Percentiles rank a stretch among this genome's conserved stretches.
Evolutionary conservation across 805 yeast species (phyloP).

Genomic region (Nakazawaea ambrosiae): DNA sequence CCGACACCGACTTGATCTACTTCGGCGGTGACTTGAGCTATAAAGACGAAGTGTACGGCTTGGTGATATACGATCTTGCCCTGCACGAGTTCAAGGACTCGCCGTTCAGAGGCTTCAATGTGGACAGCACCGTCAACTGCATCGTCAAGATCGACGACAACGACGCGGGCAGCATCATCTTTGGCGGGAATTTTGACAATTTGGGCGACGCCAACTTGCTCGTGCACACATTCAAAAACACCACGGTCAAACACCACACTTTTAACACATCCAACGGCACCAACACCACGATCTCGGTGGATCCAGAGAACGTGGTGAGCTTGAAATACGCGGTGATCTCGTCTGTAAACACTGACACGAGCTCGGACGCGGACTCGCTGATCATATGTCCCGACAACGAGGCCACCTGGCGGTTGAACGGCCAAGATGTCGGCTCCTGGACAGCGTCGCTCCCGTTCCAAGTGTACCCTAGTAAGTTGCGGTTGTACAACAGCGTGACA

Average conservation of each 20-base stretch:
- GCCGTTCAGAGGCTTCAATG: constrained; percentile 74
- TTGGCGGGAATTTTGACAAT: constrained; percentile 71
- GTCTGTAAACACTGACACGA: constrained; percentile 32
- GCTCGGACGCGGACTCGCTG: constrained; percentile 21
- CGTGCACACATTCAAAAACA: constrained; percentile 24
- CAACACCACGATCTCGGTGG: constrained; percentile 33
- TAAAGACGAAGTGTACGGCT: constrained; percentile 43
- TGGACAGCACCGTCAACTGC: constrained; percentile 50
- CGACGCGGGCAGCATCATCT: constrained; percentile 47
- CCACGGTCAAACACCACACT: constrained; percentile 4
- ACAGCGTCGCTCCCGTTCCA: constrained; percentile 48
- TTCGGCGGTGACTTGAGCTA: constrained; percentile 74
- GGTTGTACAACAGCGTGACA: constrained; percentile 57
- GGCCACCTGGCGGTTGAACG: constrained; percentile 47
- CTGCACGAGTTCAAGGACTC: constrained; percentile 34
- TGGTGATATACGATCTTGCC: constrained; percentile 53
- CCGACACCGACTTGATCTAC: constrained; percentile 43
- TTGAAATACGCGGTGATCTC: constrained; percentile 48
- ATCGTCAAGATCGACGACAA: constrained; percentile 40
- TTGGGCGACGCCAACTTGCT: constrained; percentile 46
- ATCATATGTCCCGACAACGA: constrained; percentile 54
- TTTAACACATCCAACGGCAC: constrained; percentile 22
- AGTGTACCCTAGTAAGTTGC: constrained; percentile 60
- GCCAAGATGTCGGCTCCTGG: constrained; percentile 56
- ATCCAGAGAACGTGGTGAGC: constrained; percentile 57